These are phyloP conservation scores for Citrus inodora DNA, from an alignment of 345 rosid genomes.

Conservation along the genomic window DNA sequence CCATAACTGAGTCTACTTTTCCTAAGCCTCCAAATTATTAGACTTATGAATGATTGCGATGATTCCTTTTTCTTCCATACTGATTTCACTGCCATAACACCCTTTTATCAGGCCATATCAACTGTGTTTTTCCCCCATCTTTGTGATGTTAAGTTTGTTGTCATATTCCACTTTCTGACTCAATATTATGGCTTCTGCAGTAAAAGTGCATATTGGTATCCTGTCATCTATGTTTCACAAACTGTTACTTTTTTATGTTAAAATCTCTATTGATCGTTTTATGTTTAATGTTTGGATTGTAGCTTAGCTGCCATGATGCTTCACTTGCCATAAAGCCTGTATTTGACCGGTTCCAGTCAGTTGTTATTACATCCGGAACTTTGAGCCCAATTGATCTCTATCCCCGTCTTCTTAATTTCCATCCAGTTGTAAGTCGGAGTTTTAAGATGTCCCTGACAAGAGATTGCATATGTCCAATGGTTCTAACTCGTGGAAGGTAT, in stretches of 20 bases:
- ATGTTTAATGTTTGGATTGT: conserved; percentile 18
- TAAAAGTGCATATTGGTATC: neutral
- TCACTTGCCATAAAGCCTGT: conserved; percentile 98
- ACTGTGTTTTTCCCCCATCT: neutral
- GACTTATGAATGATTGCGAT: neutral
- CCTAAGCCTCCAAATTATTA: neutral
- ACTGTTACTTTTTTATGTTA: conserved; percentile 3
- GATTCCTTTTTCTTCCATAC: neutral
- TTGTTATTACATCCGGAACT: conserved; percentile 97
- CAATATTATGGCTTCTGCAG: conserved; percentile 6
- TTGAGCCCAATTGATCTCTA: conserved; percentile 95
- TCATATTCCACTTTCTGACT: neutral
- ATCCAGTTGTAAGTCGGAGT: conserved; percentile 96
- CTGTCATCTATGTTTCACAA: neutral
- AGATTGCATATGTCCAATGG: conserved; percentile 99
- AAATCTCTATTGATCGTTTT: neutral
- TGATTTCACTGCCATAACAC: neutral
- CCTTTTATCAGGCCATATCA: neutral
- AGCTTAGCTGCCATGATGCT: conserved; percentile 99
- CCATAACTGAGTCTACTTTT: neutral
- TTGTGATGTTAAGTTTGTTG: too few species aligned
- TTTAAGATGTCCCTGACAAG: conserved; percentile 94
- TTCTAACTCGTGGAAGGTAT: conserved; percentile 97
- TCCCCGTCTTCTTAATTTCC: conserved; percentile 95
- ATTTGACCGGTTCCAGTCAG: conserved; percentile 96